Base-by-base conservation (phyloP, 495 filamentous ascomycete species). In the Bathelium albidoporum region DNA sequence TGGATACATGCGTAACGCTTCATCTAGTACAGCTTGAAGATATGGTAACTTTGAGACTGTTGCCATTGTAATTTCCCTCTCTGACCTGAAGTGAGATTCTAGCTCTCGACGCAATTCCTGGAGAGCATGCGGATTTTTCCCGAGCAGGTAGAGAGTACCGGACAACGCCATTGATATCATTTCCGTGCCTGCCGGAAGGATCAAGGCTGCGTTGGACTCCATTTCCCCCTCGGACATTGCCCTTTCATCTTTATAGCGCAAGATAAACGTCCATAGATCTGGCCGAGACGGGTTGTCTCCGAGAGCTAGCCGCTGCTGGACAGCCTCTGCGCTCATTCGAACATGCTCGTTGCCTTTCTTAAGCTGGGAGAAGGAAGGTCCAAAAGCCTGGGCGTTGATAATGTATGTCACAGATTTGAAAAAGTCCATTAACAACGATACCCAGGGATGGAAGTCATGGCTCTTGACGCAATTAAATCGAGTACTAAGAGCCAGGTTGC, bases 151-250 rank as follows among this genome's bases (percentile, higher is more conserved):
- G 0, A 79, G 78, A 0, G 77, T 73, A 1, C 78, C 80, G 1
- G 76, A 74, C 29, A 89, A 72, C 1, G 80, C 60, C 0, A 84
- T 84, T 1, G 85, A 84, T 1, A 83, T 84, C 1, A 85, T 87
- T 62, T 88, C 85, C 0, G 79, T 81, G 1, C 68, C 68, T 31
- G 26, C 70, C 43, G 66, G 32, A 11, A 65, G 62, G 12, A 70
- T 26, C 7, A 63, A 41, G n/a, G 32, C 61, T 5, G 41, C 29
- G 22, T 43, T 43, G 1, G 67, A 62, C 49, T 69, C 61, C 28
- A 39, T 60, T 16, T 59, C 59, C 24, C 49, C 36, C 14, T 39
- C 39, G 24, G 44, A 53, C 61, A 62, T 62, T 22, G 60, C 18
- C 32, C 41, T 64, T 31, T 60, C 53, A 16, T 61, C 34, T 32